Evolutionary conservation across 1,284 basidiomycete species (phyloP).

Genomic region (Xerocomus minutiporus): DNA sequence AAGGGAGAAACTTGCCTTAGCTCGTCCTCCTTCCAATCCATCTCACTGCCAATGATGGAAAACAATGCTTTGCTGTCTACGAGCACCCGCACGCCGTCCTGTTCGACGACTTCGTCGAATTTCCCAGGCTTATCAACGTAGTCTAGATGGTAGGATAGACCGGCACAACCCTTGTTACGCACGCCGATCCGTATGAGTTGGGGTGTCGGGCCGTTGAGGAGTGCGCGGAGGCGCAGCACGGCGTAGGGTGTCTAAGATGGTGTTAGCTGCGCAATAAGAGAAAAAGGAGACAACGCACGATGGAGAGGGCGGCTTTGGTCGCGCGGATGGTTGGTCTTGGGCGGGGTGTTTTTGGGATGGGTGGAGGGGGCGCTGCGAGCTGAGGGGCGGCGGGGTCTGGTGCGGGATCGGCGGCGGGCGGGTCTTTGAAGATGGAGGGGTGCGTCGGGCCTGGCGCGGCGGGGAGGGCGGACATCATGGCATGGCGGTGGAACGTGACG

Average conservation of each 20-base stretch:
- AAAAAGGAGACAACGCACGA: conserved; percentile 52
- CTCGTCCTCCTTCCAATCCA: conserved; percentile 97
- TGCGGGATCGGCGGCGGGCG: conserved; percentile 44
- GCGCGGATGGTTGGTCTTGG: conserved; percentile 65
- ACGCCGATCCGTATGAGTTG: conserved; percentile 94
- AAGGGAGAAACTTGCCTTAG: conserved; percentile 56
- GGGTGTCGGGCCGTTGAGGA: conserved; percentile 78
- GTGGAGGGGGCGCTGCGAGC: conserved; percentile 64
- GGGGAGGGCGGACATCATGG: conserved; percentile 59
- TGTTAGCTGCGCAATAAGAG: neutral
- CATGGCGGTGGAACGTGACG: conserved; percentile 37
- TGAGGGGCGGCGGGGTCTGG: conserved; percentile 64
- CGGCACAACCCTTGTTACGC: conserved; percentile 98
- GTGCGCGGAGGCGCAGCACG: conserved; percentile 63
- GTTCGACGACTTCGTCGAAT: conserved; percentile 97
- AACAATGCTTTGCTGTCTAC: conserved; percentile 98
- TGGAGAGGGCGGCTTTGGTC: conserved; percentile 76
- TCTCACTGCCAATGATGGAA: conserved; percentile 96
- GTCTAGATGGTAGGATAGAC: conserved; percentile 95
- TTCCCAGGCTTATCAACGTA: conserved; percentile 88
- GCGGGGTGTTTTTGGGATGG: conserved; percentile 58
- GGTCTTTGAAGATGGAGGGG: conserved; percentile 39
- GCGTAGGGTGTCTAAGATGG: conserved; percentile 73
- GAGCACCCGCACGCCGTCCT: conserved; percentile 89
- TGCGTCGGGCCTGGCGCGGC: conserved; percentile 21